A percentile compares a stretch with the other conserved stretches of the same genome.
Evolutionary conservation across 2,329 filamentous ascomycete genomes (phyloP).

Genomic region (Aspergillus carbonarius): DNA sequence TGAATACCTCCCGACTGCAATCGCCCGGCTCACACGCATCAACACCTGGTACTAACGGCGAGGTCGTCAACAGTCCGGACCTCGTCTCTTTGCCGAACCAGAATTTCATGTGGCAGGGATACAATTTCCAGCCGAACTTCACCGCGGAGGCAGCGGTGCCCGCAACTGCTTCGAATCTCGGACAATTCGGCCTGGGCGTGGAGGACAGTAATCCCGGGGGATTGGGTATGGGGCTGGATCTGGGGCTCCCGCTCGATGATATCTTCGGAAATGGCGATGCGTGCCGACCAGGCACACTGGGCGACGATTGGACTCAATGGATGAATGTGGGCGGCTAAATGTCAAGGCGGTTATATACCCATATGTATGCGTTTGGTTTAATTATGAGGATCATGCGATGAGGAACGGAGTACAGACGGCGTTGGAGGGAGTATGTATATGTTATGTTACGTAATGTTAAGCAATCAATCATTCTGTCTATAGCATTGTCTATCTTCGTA

Average conservation of each 20-base stretch:
- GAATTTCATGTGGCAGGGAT: slow-evolving; percentile 43
- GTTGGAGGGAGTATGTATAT: not conserved
- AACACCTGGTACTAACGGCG: slow-evolving; percentile 25
- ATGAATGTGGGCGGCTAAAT: slow-evolving; percentile 31
- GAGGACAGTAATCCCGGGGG: slow-evolving; percentile 22
- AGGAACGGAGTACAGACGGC: not conserved
- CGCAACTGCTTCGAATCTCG: slow-evolving; percentile 22
- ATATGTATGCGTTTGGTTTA: slow-evolving; percentile 13
- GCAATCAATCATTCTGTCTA: not conserved
- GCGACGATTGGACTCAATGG: slow-evolving; percentile 42
- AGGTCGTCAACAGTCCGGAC: slow-evolving; percentile 40
- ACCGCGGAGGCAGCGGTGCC: slow-evolving; percentile 19
- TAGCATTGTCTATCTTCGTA: not conserved
- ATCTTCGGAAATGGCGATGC: slow-evolving; percentile 39
- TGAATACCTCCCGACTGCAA: slow-evolving; percentile 30
- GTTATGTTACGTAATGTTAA: not conserved
- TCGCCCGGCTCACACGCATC: slow-evolving; percentile 36
- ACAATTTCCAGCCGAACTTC: slow-evolving; percentile 32
- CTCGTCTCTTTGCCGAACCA: slow-evolving; percentile 44
- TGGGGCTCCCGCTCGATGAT: slow-evolving; percentile 41
- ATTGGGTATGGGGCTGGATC: slow-evolving; percentile 34
- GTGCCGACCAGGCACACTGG: slow-evolving; percentile 24
- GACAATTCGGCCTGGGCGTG: slow-evolving; percentile 27
- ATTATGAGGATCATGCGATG: not conserved
- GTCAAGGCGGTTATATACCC: not conserved